Evolutionary conservation across 2,329 filamentous ascomycete species (phyloP), one percentile per base, ranked within the genome.

Genomic region (Penicillium sp.): DNA sequence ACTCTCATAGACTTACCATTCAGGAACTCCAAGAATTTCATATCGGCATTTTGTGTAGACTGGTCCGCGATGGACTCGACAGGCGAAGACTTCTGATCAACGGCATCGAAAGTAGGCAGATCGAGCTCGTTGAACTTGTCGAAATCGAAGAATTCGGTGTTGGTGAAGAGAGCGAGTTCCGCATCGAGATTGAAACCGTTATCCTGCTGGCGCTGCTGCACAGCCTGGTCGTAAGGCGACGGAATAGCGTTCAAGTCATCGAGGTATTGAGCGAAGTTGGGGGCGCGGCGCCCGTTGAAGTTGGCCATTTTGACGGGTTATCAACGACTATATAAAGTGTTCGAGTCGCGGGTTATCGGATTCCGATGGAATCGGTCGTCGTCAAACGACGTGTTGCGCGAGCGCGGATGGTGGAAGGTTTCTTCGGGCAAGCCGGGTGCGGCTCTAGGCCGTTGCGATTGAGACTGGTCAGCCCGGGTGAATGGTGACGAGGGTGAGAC

Each of bases 221-320:
- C 75, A 30, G 85, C 85, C 64, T 89, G 83, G 58, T 90, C 86
- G 70, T 88, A 87, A 64, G 89, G 82, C 64, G 88, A 82, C 2
- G 85, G 85, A 59, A 89, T 82, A 50, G 85, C 86, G 82, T 97
- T 97, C 72, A 97, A 84, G 70, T 93, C 90, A 72, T 91, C 90
- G 68, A 97, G 85, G 81, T 95, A 96, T 74, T 93, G 90, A 74
- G 92, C 93, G 80, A 97, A 91, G 78, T 96, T 96, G 73, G 91
- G 90, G 71, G 87, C 91, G 75, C 90, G 88, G 65, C 92, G 90
- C 74, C 89, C 89, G 78, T 85, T 88, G 85, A 88, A 93, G 76
- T 83, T 85, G 76, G 91, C 88, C 90, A 93, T 93, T 72, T 58
- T 72, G 69, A 49, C 54, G 37, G 44, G 40, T 13, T 49, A 47